Conservation (phyloP, 1,139 yeast genomes). For the Blastobotrys illinoisensis region DNA sequence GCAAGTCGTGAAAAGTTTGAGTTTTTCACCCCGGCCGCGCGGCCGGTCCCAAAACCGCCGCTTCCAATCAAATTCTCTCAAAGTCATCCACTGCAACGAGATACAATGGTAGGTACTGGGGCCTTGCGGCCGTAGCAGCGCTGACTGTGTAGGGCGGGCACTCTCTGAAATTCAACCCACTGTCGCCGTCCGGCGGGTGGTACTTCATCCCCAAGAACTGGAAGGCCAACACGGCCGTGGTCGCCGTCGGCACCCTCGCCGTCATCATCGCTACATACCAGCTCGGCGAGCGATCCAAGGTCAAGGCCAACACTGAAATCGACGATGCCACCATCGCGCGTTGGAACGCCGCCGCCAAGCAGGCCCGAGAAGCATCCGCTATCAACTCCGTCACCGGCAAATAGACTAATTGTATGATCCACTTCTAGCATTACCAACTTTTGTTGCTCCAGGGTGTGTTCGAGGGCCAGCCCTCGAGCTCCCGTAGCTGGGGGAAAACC, state of each 20-base stretch:
- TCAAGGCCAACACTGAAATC: slow-evolving; percentile 26
- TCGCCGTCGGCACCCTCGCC: slow-evolving; percentile 31
- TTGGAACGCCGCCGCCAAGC: slow-evolving; percentile 38
- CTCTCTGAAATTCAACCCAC: slow-evolving; percentile 24
- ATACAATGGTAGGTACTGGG: neutral
- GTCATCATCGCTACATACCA: slow-evolving; percentile 28
- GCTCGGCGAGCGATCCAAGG: slow-evolving; percentile 30
- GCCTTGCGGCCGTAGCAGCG: neutral
- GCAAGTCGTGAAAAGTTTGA: neutral
- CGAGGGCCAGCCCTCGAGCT: neutral
- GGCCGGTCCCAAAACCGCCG: neutral
- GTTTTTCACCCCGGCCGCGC: slow-evolving; percentile 1
- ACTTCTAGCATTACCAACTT: neutral
- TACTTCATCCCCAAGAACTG: slow-evolving; percentile 41
- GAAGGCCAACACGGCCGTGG: slow-evolving; percentile 33
- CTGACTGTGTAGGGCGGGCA: neutral
- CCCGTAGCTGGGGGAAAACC: neutral
- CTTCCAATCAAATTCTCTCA: slow-evolving; percentile 8
- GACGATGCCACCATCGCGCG: slow-evolving; percentile 34
- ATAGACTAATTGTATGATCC: neutral
- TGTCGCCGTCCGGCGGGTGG: slow-evolving; percentile 43
- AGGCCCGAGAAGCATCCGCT: slow-evolving; percentile 32
- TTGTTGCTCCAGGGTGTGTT: neutral
- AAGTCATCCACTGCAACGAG: neutral
- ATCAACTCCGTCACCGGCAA: slow-evolving; percentile 22